Evolutionary conservation across 176 grass and related monocot species (phyloP).

Genomic region (Otatea glauca): DNA sequence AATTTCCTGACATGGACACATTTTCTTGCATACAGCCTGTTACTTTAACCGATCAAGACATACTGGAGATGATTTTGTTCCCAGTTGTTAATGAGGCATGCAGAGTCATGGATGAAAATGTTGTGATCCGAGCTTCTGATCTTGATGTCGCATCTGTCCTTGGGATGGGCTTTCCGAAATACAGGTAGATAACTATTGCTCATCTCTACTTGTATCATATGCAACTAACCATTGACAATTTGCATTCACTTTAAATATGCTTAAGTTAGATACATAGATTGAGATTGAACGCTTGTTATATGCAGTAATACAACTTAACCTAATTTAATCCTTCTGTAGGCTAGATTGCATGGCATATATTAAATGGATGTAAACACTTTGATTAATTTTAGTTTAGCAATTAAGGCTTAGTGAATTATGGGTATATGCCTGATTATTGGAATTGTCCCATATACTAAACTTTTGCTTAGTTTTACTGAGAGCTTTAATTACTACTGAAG

Average conservation of each 20-base stretch:
- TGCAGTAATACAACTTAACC: slow-evolving; percentile 15
- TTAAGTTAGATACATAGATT: neutral
- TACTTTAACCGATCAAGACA: slow-evolving; percentile 69
- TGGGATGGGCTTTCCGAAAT: slow-evolving; percentile 94
- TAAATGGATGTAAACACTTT: neutral
- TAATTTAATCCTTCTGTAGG: neutral
- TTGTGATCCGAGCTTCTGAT: slow-evolving; percentile 82
- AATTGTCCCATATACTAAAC: neutral
- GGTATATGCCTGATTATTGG: neutral
- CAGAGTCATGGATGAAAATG: slow-evolving; percentile 85
- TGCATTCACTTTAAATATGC: slow-evolving; percentile 8
- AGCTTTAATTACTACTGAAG: neutral
- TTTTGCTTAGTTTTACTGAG: slow-evolving; percentile 1
- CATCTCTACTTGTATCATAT: slow-evolving; percentile 35
- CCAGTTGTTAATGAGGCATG: slow-evolving; percentile 93
- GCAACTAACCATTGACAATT: neutral
- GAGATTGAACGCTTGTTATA: slow-evolving; percentile 1
- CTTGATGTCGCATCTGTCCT: slow-evolving; percentile 95
- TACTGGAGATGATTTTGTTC: slow-evolving; percentile 99
- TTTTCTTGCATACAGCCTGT: slow-evolving; percentile 64
- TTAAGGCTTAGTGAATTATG: neutral
- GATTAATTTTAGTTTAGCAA: neutral
- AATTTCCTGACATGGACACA: slow-evolving; percentile 5
- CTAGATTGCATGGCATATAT: neutral
- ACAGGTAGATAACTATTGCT: slow-evolving; percentile 59